These are phyloP conservation scores for Populus davidiana DNA, from an alignment of 345 rosid species.

Conservation along the genomic window DNA sequence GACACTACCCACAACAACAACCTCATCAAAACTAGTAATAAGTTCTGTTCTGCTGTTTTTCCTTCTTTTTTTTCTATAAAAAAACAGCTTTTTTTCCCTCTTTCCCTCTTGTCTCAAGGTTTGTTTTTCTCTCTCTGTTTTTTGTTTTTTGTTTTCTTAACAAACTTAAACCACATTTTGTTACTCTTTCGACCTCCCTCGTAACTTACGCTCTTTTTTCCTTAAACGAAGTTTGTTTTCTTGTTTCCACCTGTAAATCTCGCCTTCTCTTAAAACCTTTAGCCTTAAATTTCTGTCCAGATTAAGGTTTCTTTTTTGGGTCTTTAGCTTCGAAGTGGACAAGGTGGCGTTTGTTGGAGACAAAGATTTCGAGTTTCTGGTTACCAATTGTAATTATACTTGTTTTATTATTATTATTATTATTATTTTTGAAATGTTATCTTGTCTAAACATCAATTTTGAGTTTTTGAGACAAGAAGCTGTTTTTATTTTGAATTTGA, in stretches of 20 bases:
- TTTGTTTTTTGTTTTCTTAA: background rate
- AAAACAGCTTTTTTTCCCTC: background rate
- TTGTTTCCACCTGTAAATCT: background rate
- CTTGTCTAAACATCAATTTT: background rate
- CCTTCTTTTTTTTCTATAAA: background rate
- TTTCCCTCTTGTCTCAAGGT: background rate
- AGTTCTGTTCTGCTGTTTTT: background rate
- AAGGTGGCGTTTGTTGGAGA: background rate
- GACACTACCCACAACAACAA: background rate
- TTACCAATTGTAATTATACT: background rate
- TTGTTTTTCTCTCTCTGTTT: background rate
- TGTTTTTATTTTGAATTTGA: background rate
- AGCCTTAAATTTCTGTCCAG: background rate
- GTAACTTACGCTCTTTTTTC: background rate
- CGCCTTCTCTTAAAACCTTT: background rate
- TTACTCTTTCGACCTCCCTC: background rate
- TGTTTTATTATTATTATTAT: no score
- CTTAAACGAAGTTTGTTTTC: background rate
- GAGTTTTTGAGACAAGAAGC: background rate
- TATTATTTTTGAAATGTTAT: background rate
- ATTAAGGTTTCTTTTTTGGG: background rate
- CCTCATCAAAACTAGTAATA: slow-evolving; percentile 6
- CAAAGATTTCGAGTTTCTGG: background rate
- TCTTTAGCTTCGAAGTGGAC: background rate
- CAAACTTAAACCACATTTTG: background rate